phyloP scores from a whole-genome alignment of 148 eudicot species.

The Arbutus unedo region DNA sequence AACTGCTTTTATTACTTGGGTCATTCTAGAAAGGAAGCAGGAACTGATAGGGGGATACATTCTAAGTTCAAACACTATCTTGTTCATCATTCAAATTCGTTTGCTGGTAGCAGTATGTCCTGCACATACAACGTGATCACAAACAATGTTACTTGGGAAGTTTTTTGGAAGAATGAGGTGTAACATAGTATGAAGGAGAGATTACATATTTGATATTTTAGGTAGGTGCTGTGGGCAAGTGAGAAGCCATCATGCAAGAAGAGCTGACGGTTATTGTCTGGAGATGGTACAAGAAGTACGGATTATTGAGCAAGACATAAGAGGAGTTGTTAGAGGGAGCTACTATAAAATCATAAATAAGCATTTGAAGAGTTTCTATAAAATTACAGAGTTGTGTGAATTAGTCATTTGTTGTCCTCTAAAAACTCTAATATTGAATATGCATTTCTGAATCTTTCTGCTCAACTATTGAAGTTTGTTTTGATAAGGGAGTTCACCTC shows the following conservation, averaged over 20 bases:
- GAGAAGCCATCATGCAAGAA: conserved; percentile 1
- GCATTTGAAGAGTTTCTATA: not conserved
- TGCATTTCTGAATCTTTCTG: conserved; percentile 9
- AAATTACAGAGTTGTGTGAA: not conserved
- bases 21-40: not conserved
- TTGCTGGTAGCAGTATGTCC: not conserved
- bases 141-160: not conserved
- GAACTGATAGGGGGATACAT: not conserved
- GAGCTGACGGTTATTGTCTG: not conserved
- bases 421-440: not conserved
- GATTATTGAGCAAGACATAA: not conserved
- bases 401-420: not conserved
- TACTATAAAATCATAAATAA: not conserved
- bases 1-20: not conserved
- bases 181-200: not conserved
- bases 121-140: no score
- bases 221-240: not conserved
- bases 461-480: not conserved
- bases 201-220: not conserved
- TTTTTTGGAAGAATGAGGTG: conserved; percentile 12
- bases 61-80: not conserved
- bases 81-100: not conserved
- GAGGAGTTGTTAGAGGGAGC: not conserved
- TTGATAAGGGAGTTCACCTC: not conserved
- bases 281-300: not conserved